phyloP scores from a whole-genome alignment of 345 rosid species.

The Iberis pinnata region DNA sequence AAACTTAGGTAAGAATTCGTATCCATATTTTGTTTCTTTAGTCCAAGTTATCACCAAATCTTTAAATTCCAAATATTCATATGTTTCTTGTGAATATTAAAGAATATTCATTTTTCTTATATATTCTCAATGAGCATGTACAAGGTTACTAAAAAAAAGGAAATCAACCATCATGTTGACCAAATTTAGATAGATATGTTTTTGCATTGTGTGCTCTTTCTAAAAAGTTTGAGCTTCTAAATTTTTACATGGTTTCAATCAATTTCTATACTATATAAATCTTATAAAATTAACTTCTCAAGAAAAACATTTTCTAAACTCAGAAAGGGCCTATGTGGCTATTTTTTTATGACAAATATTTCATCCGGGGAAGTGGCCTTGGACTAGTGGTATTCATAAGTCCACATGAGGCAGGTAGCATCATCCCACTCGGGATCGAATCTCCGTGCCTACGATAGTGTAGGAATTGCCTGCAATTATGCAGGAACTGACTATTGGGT shows the following conservation, averaged over 20 bases:
- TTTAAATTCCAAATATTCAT: background rate
- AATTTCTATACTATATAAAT: background rate
- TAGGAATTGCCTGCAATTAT: too few relatives aligned
- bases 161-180: conserved; percentile 15
- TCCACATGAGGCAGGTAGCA: too few relatives aligned
- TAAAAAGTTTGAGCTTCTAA: background rate
- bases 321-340: background rate
- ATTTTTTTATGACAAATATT: too few relatives aligned
- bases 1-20: conserved; percentile 21
- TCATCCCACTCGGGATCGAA: too few relatives aligned
- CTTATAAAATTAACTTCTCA: too few relatives aligned
- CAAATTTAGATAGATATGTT: conserved; percentile 14
- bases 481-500: too few relatives aligned
- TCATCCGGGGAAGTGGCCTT: too few relatives aligned
- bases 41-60: conserved; percentile 10
- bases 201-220: background rate
- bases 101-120: conserved; percentile 2
- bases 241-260: too few relatives aligned
- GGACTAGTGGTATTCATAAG: too few relatives aligned
- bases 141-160: too few relatives aligned
- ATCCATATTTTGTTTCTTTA: conserved; percentile 5
- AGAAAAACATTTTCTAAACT: background rate
- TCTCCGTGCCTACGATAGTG: too few relatives aligned
- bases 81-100: background rate
- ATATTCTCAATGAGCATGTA: background rate